Evolutionary conservation across 2,329 filamentous ascomycete genomes (phyloP).

Genomic region (Aspergillus tubingensis): DNA sequence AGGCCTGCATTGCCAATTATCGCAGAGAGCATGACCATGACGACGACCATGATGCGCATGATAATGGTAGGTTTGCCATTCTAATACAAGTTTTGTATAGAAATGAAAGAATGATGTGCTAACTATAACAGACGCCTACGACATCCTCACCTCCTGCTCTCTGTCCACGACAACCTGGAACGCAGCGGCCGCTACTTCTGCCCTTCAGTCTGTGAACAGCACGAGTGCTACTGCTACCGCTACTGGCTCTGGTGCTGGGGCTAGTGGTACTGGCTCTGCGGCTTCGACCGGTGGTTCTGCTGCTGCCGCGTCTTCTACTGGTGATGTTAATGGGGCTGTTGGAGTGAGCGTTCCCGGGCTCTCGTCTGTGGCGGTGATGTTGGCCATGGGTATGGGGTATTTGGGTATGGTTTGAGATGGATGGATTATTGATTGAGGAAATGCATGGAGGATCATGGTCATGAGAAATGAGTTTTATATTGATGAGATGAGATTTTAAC

Average conservation of each 20-base stretch:
- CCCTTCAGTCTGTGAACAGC: slow-evolving; percentile 1
- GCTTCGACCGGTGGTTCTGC: background rate
- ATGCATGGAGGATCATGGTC: no score
- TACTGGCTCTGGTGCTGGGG: background rate
- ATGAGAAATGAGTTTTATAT: no score
- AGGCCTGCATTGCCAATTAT: slow-evolving; percentile 36
- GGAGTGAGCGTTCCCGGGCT: background rate
- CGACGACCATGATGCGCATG: slow-evolving; percentile 21
- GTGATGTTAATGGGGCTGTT: background rate
- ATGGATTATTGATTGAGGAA: no score
- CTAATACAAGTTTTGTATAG: no score
- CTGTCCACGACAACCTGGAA: slow-evolving; percentile 32
- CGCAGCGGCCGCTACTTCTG: slow-evolving; percentile 25
- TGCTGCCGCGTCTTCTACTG: background rate
- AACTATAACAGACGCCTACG: slow-evolving; percentile 28
- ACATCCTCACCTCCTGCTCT: slow-evolving; percentile 32
- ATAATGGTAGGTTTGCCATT: slow-evolving; percentile 18
- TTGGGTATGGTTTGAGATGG: no score
- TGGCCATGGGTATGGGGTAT: background rate
- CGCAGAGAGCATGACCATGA: slow-evolving; percentile 17
- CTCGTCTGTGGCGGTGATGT: background rate
- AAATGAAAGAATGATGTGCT: background rate
- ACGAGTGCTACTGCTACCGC: background rate
- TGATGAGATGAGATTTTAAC: no score
- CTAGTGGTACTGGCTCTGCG: background rate